These are phyloP conservation scores for Puccinia hordei DNA, from an alignment of 1,284 basidiomycete species.

Conservation along the genomic window DNA sequence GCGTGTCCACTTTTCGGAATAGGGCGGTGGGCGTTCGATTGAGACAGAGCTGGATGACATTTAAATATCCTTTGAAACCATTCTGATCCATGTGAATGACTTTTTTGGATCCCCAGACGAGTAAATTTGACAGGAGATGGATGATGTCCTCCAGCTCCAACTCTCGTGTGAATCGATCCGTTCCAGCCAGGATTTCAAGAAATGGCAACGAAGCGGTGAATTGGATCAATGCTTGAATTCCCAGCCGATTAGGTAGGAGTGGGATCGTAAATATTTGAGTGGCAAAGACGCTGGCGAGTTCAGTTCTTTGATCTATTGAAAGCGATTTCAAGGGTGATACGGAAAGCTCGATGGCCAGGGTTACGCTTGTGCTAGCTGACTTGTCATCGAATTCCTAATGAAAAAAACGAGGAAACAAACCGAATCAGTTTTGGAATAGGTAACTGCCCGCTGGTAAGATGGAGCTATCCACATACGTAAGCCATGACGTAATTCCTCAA, in stretches of 20 bases:
- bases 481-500: slow-evolving; percentile 35
- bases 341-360: slow-evolving; percentile 31
- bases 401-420: slow-evolving; percentile 35
- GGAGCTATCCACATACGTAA: slow-evolving; percentile 11
- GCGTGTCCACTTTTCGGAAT: slow-evolving; percentile 24
- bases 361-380: not conserved
- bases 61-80: slow-evolving; percentile 30
- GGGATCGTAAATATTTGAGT: slow-evolving; percentile 45
- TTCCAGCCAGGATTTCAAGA: slow-evolving; percentile 9
- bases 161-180: not conserved
- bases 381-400: slow-evolving; percentile 25
- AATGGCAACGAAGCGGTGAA: slow-evolving; percentile 40
- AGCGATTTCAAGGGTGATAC: slow-evolving; percentile 24
- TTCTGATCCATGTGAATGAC: slow-evolving; percentile 12
- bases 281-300: slow-evolving; percentile 1
- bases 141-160: slow-evolving; percentile 11
- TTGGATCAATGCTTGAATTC: slow-evolving; percentile 28
- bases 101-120: slow-evolving; percentile 46
- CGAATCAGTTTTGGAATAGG: not conserved
- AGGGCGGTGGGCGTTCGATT: slow-evolving; percentile 18
- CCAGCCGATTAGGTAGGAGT: slow-evolving; percentile 35
- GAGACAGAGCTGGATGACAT: slow-evolving; percentile 29
- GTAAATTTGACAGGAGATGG: slow-evolving; percentile 42
- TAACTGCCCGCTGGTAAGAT: not conserved
- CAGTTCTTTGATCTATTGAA: not conserved